Evolutionary conservation across 2,329 filamentous ascomycete genomes (phyloP).

Genomic region (Verticillium albo-atrum): DNA sequence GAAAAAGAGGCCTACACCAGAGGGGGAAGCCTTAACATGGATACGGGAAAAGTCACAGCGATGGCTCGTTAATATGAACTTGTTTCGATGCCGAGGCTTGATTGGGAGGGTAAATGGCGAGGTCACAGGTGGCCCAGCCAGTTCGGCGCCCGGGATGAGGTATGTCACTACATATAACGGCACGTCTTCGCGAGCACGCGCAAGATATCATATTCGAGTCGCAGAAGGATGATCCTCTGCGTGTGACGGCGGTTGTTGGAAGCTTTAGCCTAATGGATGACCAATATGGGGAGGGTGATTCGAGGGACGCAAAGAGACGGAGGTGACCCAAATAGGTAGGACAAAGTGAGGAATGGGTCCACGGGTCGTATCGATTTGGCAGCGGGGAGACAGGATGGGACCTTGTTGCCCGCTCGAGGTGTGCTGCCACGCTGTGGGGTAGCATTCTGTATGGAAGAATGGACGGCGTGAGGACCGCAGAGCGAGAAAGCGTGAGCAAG

Average conservation of each 20-base stretch:
- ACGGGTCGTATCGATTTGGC: not conserved
- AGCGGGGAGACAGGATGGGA: not conserved
- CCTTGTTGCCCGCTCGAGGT: not conserved
- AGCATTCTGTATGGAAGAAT: too few relatives aligned
- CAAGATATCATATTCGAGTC: not conserved
- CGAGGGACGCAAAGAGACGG: not conserved
- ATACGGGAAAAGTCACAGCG: not conserved
- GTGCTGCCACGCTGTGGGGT: too few relatives aligned
- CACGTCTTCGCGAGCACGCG: not conserved
- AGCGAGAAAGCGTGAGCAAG: too few relatives aligned
- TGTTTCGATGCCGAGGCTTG: not conserved
- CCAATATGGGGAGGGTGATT: not conserved
- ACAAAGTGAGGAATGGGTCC: not conserved
- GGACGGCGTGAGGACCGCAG: too few relatives aligned
- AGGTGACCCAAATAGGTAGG: not conserved
- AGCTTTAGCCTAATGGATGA: not conserved
- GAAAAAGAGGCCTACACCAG: not conserved
- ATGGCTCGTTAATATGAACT: not conserved
- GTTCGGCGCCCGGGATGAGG: not conserved
- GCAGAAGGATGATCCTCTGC: not conserved
- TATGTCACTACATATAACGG: not conserved
- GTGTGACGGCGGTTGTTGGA: not conserved
- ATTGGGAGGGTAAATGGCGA: slow-evolving; percentile 2
- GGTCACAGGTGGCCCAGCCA: not conserved
- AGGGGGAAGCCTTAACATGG: not conserved